phyloP scores from a whole-genome alignment of 75 land plant species.

The Pinus tabuliformis region DNA sequence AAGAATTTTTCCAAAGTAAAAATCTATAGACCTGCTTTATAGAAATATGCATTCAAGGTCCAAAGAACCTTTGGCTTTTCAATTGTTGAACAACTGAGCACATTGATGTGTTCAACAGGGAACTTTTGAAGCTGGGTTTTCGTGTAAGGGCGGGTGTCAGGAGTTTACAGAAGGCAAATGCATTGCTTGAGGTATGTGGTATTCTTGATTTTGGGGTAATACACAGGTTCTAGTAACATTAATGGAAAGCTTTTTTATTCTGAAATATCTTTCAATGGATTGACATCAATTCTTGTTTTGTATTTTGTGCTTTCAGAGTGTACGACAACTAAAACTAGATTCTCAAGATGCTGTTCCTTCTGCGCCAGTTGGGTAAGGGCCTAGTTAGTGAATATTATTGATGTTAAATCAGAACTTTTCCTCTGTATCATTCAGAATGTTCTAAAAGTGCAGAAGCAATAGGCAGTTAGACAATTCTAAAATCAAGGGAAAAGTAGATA shows the following conservation, averaged over 20 bases:
- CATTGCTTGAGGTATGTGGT: conserved; percentile 58
- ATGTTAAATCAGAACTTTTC: too few relatives aligned
- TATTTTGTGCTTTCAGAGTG: conserved; percentile 36
- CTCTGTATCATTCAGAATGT: neutral
- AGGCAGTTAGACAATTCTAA: neutral
- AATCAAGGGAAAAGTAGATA: neutral
- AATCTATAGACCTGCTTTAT: too few relatives aligned
- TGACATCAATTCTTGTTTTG: neutral
- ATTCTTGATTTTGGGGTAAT: neutral
- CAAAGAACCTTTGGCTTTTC: too few relatives aligned
- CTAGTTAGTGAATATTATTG: neutral
- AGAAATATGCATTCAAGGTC: too few relatives aligned
- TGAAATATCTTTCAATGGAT: neutral
- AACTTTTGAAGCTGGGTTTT: conserved; percentile 87
- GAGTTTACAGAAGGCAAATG: conserved; percentile 60
- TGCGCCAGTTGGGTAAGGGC: neutral
- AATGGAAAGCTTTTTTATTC: neutral
- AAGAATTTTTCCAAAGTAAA: too few relatives aligned
- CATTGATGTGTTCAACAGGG: conserved; percentile 41
- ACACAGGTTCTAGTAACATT: neutral
- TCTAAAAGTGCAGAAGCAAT: neutral
- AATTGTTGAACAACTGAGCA: neutral
- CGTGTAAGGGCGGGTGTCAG: conserved; percentile 84
- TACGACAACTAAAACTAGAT: conserved; percentile 37
- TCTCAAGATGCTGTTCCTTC: conserved; percentile 8